Evolutionary conservation across 2,329 filamentous ascomycete genomes (phyloP), one percentile per base, ranked within the genome.

Genomic region (Talaromyces sp.): DNA sequence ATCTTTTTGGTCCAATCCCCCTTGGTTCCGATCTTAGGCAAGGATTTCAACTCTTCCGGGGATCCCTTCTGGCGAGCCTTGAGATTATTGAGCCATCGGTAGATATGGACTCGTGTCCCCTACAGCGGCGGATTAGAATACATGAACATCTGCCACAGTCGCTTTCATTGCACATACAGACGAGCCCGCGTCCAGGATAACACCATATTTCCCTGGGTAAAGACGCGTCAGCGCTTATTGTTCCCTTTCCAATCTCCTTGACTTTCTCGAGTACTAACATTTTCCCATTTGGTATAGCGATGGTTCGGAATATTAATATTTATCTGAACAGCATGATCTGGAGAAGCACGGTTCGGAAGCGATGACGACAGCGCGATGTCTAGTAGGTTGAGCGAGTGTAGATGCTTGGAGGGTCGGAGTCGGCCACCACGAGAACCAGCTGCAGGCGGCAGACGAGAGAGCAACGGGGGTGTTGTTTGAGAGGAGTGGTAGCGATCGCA

Each of bases 121-220:
- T 84, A 61, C 13, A 32, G 19, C 19, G 33, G 58, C n/a, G 47
- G 44, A 27, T 56, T 49, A 51, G 55, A 9, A 39, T 44, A 13
- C 28, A 27, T 25, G 27, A 28, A 30, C 11, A 4, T 9, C 49
- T 1, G 5, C 17, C n/a, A 32, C 19, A 58, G 47, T 66, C 62
- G 36, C 32, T 44, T 47, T 19, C 7, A 57, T 17, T 52, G 15
- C 36, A 75, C 80, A 66, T 77, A 85, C 84, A 71, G 95, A 98
- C 76, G 95, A 98, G 69, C 95, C 95, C 74, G 95, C 95, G 84
- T 99, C 95, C 72, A 99, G 85, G 73, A 99, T 93, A 70, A 98
- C 91, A 73, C 93, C 95, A 83, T 96, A 97, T 80, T 82, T 80
- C 82, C 82, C 82, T 84, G 63, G 51, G 64, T 27, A 36, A 63